Base-by-base conservation (phyloP, 2,329 filamentous ascomycete genomes). In the Alternaria postmessia region DNA sequence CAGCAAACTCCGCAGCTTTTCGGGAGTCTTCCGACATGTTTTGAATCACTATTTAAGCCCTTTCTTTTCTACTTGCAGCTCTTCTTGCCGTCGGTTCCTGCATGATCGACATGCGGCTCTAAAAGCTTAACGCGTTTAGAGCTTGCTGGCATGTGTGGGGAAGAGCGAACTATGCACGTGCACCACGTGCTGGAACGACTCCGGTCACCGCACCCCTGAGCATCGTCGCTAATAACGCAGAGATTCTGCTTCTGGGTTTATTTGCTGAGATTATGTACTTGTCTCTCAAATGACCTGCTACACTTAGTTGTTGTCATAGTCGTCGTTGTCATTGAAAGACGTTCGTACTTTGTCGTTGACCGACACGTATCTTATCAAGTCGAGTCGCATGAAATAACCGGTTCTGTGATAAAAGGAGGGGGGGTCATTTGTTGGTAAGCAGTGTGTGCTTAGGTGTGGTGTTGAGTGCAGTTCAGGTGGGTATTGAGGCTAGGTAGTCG, bases 91-190 rank as follows among this genome's bases (percentile, higher is more conserved):
- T 62, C 65, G 67, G 75, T 75, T 57, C 54, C 58, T 57, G 58
- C 73, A 64, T 75, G 74, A 73, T 70, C 74, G 73, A 69, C 57
- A 69, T 75, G 73, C 71, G 73, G 72, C 73, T 76, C 64, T 69
- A 75, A 75, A 74, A 72, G 74, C 75, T 76, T 75, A 70, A 68
- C 36, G 62, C 57, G 51, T 56, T 64, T 71, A 67, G 64, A 64
- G 59, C 57, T 68, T 59, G 64, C 63, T 68, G 72, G 63, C 67
- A 64, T 68, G 52, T 71, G 73, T 76, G 73, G 73, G 72, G 66
- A 66, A 60, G 61, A 43, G 51, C 60, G 54, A 66, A 62, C 67
- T 49, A 65, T 56, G 67, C 69, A 72, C 69, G 68, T 70, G 68
- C 69, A 57, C 65, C 66, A 66, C 62, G 59, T 67, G 66, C 44